Percentiles rank a stretch among this genome's conserved stretches.
Evolutionary conservation across 495 filamentous ascomycete genomes (phyloP).

Genomic region (Penicillium paxilli): DNA sequence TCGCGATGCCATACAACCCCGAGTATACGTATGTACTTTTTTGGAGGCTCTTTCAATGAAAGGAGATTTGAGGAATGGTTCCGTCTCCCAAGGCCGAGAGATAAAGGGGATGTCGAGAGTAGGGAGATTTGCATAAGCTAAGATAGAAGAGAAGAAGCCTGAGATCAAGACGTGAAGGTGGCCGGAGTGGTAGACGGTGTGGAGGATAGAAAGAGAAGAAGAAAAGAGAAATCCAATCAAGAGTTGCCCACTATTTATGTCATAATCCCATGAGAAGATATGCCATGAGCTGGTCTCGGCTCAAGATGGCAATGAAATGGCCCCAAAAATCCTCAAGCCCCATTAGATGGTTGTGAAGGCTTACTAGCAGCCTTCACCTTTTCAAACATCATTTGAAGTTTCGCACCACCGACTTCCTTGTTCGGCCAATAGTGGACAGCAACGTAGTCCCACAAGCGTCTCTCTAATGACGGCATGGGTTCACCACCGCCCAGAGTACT

Average conservation of each 20-base stretch:
- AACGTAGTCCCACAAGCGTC: conserved; percentile 50
- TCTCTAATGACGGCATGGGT: conserved; percentile 41
- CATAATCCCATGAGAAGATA: conserved; percentile 14
- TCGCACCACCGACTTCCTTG: conserved; percentile 42
- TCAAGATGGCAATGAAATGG: neutral
- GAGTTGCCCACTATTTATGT: conserved; percentile 14
- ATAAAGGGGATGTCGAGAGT: neutral
- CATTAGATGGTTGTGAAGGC: conserved; percentile 30
- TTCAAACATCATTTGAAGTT: conserved; percentile 51
- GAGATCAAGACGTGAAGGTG: neutral
- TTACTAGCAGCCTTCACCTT: conserved; percentile 41
- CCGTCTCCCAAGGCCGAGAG: neutral
- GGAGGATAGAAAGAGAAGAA: neutral
- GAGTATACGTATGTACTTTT: conserved; percentile 28
- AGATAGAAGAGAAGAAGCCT: neutral
- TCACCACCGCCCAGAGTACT: conserved; percentile 33
- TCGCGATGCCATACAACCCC: conserved; percentile 30
- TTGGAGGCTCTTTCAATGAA: conserved; percentile 9
- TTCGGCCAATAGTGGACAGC: conserved; percentile 52
- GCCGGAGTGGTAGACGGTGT: neutral
- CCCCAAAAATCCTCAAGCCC: conserved; percentile 14
- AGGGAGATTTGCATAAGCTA: neutral
- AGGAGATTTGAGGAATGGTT: conserved; percentile 9
- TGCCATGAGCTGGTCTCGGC: neutral
- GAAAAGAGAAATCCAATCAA: conserved; percentile 1